These are phyloP conservation scores for Chlamydomonas sp. DNA, from an alignment of 139 green algal genomes.

Conservation along the genomic window DNA sequence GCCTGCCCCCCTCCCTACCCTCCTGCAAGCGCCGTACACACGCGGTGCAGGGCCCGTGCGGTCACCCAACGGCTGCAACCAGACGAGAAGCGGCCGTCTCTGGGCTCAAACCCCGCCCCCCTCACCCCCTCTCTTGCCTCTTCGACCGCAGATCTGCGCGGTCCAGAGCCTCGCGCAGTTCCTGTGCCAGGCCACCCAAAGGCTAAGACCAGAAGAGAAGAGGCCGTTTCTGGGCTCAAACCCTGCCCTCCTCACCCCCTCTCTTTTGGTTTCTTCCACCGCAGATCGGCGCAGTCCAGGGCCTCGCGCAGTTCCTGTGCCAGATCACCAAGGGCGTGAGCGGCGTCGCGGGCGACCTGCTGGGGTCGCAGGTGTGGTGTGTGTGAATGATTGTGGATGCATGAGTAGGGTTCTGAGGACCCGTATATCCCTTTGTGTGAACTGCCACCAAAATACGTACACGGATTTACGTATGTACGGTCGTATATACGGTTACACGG, in stretches of 20 bases:
- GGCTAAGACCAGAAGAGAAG: no score
- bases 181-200: no score
- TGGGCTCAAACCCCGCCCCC: no score
- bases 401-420: background rate
- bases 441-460: background rate
- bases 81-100: no score
- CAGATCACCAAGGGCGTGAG: constrained; percentile 64
- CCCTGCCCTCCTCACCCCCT: background rate
- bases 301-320: constrained; percentile 66
- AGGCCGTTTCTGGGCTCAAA: no score
- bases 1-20: no score
- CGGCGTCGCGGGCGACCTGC: constrained; percentile 62
- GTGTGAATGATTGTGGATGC: background rate
- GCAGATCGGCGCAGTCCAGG: constrained; percentile 76
- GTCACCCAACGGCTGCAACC: no score
- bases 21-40: no score
- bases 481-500: background rate
- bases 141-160: constrained; percentile 73
- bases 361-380: constrained; percentile 47
- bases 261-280: no score
- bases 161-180: constrained; percentile 73
- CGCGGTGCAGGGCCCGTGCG: no score
- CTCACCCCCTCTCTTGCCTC: background rate
- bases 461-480: background rate
- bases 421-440: background rate